Conservation (phyloP, 2,329 filamentous ascomycete species). For the Aspergillus arachidicola region DNA sequence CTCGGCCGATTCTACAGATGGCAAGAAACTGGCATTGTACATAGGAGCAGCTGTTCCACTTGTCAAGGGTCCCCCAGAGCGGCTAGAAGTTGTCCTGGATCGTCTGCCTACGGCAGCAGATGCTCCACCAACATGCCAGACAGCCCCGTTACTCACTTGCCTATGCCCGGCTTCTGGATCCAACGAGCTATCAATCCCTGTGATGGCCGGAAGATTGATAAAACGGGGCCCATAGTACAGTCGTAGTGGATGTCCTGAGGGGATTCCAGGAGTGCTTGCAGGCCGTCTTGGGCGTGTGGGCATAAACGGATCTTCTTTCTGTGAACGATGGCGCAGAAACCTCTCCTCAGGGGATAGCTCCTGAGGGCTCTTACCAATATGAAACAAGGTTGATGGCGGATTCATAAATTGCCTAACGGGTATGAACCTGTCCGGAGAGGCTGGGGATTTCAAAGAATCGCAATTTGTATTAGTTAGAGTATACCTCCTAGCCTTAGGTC, state of each 20-base stretch:
- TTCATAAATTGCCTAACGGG: conserved; percentile 48
- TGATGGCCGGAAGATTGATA: conserved; percentile 29
- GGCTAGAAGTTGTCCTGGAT: conserved; percentile 57
- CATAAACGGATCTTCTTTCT: conserved; percentile 57
- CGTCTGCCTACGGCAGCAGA: conserved; percentile 55
- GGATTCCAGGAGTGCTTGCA: conserved; percentile 15
- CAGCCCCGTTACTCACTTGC: conserved; percentile 66
- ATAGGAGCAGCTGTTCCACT: conserved; percentile 73
- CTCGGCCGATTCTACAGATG: conserved; percentile 55
- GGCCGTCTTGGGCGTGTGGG: conserved; percentile 37
- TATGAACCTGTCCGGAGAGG: conserved; percentile 62
- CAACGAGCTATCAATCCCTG: conserved; percentile 10
- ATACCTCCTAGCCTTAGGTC: conserved; percentile 20
- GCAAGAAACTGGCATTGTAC: conserved; percentile 60
- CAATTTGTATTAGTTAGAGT: conserved; percentile 13
- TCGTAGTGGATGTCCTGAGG: conserved; percentile 19
- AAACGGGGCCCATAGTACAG: conserved; percentile 39
- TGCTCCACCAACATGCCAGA: conserved; percentile 78
- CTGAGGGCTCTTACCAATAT: conserved; percentile 52
- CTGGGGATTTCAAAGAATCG: conserved; percentile 22
- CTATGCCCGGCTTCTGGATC: conserved; percentile 30
- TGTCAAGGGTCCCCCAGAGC: conserved; percentile 64
- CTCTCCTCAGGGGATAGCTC: conserved; percentile 52
- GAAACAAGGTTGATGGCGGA: conserved; percentile 52
- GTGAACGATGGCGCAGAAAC: conserved; percentile 46